Base-by-base conservation (phyloP, 148 eudicot genomes). In the Rhododendron williamsianum region DNA sequence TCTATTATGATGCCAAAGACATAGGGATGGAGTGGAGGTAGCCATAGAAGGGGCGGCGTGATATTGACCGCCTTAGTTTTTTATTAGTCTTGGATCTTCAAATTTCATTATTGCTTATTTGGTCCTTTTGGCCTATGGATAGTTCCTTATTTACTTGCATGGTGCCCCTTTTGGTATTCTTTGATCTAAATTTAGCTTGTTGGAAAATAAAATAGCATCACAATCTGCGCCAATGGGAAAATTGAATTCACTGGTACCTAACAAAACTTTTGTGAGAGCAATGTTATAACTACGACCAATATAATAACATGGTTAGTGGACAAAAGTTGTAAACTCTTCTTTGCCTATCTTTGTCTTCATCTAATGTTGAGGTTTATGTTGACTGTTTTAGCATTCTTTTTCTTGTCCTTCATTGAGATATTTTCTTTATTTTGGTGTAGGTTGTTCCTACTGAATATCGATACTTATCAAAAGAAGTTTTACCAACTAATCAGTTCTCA, bases 391-490 rank as follows among this genome's bases (percentile, higher is more conserved):
- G 83, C 69, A 63, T n/a, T 81, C 30, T 45, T 72, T 46, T 81
- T n/a, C 51, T 45, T n/a, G 65, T 56, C 78, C 76, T 82, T 33
- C 33, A 30, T 85, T 82, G 43, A 88, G 83, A 73, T 81, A 35
- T 85, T 73, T 58, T 86, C 36, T 82, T 85, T 63, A 43, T 85
- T 91, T 45, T 86, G 56, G 19, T 89, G 84, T 81, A 97, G 99
- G 88, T 97, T 91, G 99, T 97, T 86, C 99, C 98, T 52, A 97
- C 98, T 18, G 99, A 95, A 82, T 97, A 97, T 90, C 93, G 87
- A 83, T 92, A 95, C 77, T 77, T 92, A 51, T 97, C 98, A 51
- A 95, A 95, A 87, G 95, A 95, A 84, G 95, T 97, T 85, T 71
- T 97, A 83, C 93, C 95, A 13, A 97, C 99, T 78, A 97, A 97